Evolutionary conservation across 345 rosid species (phyloP).

Genomic region (Aquilaria yunnanensis): DNA sequence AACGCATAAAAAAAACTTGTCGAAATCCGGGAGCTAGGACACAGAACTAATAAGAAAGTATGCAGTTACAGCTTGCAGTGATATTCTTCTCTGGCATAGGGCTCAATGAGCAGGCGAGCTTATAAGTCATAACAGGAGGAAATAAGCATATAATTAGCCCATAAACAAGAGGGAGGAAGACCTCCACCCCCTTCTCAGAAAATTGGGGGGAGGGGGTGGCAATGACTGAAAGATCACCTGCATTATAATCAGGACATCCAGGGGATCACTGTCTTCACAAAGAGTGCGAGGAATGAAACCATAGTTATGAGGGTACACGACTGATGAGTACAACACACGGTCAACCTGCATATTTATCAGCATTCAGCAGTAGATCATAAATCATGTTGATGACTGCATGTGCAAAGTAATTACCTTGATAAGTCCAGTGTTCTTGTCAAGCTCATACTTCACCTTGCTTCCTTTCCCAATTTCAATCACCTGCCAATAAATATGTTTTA

Average conservation of each 20-base stretch:
- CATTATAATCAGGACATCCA: constrained; percentile 96
- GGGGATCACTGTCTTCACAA: constrained; percentile 94
- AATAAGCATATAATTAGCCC: too few species aligned
- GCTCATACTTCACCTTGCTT: constrained; percentile 98
- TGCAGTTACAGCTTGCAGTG: too few species aligned
- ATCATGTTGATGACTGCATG: background rate
- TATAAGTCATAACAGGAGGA: too few species aligned
- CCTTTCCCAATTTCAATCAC: constrained; percentile 95
- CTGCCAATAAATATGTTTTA: constrained; percentile 27
- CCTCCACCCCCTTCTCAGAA: too few species aligned
- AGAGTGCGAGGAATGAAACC: constrained; percentile 98
- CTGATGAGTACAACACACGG: constrained; percentile 88
- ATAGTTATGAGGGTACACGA: constrained; percentile 98
- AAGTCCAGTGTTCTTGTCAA: constrained; percentile 91
- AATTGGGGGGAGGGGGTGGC: too few species aligned
- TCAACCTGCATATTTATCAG: constrained; percentile 56
- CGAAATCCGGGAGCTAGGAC: too few species aligned
- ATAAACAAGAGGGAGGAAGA: too few species aligned
- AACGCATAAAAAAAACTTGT: too few species aligned
- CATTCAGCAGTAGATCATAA: constrained; percentile 14
- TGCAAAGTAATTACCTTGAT: constrained; percentile 56
- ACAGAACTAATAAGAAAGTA: too few species aligned
- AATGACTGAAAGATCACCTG: constrained; percentile 42
- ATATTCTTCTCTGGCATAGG: too few species aligned
- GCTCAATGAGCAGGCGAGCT: too few species aligned